Evolutionary conservation across 345 rosid genomes (phyloP), one percentile per base, ranked within the genome.

Genomic region (Euphorbia tirucalli): DNA sequence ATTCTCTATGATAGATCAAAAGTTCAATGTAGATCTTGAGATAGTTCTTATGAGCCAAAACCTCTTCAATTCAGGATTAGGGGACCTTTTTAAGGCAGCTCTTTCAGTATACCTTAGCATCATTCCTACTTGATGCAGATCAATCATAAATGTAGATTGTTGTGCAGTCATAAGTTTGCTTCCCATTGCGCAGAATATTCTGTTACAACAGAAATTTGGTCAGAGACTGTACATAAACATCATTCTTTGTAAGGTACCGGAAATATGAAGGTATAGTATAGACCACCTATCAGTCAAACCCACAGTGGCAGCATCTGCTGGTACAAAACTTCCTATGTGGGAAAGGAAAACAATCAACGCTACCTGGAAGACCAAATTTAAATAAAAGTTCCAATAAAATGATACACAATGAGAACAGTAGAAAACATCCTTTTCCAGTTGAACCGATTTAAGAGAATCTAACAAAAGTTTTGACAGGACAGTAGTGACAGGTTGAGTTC

Each of bases 251-350:
- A 80, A 72, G 30, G 79, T 61, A 24, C 49, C 55, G 14, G 65
- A 72, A 77, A 67, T 68, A 35, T 65, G 73, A 55, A 31, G 54
- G n/a, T n/a, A n/a, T n/a, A n/a, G 50, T 66, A 67, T 14, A 25
- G 39, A 94, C 98, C 39, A 95, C 99, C 99, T 90, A 78, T 94
- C 97, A 28, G 97, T 95, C 87, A 95, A 83, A 57, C 99, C 99
- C 76, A 92, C 82, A 50, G 90, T 89, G 99, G n/a, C n/a, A n/a
- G n/a, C n/a, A n/a, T n/a, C n/a, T n/a, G n/a, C n/a, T n/a, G n/a
- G n/a, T n/a, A n/a, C n/a, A n/a, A n/a, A n/a, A n/a, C n/a, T n/a
- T n/a, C n/a, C n/a, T n/a, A n/a, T n/a, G n/a, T n/a, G n/a, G 71
- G 97, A 88, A 66, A 92, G 91, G 80, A 92, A 95, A 79, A 95